These are phyloP conservation scores for Microthyrium microscopicum DNA, from an alignment of 2,329 filamentous ascomycete genomes.

Conservation along the genomic window DNA sequence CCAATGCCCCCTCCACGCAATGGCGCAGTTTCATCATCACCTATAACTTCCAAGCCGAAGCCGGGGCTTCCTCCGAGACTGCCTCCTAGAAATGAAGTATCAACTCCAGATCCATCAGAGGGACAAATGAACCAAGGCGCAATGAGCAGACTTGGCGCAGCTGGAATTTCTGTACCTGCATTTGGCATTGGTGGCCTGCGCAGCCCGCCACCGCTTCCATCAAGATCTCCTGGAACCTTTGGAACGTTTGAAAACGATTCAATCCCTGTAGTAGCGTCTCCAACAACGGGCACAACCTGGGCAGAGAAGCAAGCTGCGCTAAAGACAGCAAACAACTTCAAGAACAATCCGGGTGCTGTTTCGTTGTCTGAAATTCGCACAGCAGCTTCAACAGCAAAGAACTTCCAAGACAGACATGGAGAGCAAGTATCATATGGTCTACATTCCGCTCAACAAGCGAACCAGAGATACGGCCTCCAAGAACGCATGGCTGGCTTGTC, in stretches of 20 bases:
- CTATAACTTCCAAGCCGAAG: conserved; percentile 22
- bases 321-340: conserved; percentile 41
- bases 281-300: conserved; percentile 37
- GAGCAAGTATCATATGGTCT: conserved; percentile 48
- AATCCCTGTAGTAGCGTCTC: background rate
- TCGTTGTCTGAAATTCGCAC: conserved; percentile 40
- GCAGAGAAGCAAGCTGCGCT: conserved; percentile 46
- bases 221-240: conserved; percentile 7
- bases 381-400: conserved; percentile 45
- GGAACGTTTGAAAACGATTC: background rate
- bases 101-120: conserved; percentile 17
- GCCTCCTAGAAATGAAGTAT: conserved; percentile 44
- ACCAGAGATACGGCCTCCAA: conserved; percentile 44
- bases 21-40: conserved; percentile 12
- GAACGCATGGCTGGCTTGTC: conserved; percentile 11
- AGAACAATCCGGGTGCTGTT: conserved; percentile 44
- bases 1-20: conserved; percentile 20
- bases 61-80: conserved; percentile 50
- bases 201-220: too few species aligned
- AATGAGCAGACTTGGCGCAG: conserved; percentile 47
- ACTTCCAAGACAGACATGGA: conserved; percentile 54
- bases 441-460: conserved; percentile 38
- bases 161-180: conserved; percentile 63
- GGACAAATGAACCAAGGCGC: conserved; percentile 41
- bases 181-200: conserved; percentile 48